These are phyloP conservation scores for Paracorniculantispora psalliotae DNA, from an alignment of 2,329 filamentous ascomycete genomes.

Conservation along the genomic window DNA sequence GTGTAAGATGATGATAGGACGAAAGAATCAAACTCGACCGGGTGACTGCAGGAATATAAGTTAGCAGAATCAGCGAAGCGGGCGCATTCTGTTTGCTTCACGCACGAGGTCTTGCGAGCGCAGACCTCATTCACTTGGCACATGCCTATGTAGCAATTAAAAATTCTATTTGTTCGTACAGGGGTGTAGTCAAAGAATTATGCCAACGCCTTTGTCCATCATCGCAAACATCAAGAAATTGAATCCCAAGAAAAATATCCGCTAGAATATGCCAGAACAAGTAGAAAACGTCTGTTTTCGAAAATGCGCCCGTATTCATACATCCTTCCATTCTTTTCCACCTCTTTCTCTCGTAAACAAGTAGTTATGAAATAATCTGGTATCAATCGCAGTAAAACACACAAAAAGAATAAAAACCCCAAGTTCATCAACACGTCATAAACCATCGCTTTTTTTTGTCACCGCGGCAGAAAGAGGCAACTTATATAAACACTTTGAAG, in stretches of 20 bases:
- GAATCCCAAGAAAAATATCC: not conserved
- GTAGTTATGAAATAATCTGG: slow-evolving; percentile 2
- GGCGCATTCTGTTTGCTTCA: too few relatives aligned
- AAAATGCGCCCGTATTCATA: not conserved
- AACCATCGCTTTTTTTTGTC: not conserved
- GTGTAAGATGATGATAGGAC: too few relatives aligned
- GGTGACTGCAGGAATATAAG: too few relatives aligned
- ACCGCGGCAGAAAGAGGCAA: not conserved
- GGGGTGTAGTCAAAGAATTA: not conserved
- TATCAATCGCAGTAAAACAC: slow-evolving; percentile 11
- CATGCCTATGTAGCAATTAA: not conserved
- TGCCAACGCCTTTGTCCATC: not conserved
- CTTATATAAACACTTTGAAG: slow-evolving; percentile 15
- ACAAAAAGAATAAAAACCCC: not conserved
- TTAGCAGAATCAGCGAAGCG: too few relatives aligned
- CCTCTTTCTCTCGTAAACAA: not conserved
- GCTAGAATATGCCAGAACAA: not conserved
- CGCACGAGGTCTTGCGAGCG: not conserved
- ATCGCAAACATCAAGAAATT: too few relatives aligned
- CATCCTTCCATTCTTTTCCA: not conserved
- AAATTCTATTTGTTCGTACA: not conserved
- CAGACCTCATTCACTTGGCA: too few relatives aligned
- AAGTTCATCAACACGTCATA: not conserved
- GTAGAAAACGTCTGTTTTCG: not conserved
- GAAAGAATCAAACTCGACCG: too few relatives aligned